Evolutionary conservation across 192 early-diverging fungal genomes (phyloP), one percentile per base, ranked within the genome.

Genomic region (Kickxella alabastrina): DNA sequence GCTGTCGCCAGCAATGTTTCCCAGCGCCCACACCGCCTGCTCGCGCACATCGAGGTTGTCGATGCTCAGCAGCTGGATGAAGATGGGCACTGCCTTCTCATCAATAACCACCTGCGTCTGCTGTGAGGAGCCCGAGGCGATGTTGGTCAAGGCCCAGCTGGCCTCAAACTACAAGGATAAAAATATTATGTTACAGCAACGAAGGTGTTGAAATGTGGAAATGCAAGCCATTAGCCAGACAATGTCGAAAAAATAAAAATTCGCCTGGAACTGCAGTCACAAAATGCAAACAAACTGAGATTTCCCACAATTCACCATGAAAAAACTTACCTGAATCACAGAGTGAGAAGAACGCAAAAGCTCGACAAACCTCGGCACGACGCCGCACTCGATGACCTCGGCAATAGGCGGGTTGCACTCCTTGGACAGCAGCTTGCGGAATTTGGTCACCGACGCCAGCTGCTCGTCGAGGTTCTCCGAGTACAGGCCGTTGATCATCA

Each of bases 141-240:
- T 98, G 79, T 98, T 98, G 56, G 96, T 98, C 65, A 98, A 78
- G 15, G 96, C 96, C 96, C 96, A 98, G 19, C 93, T 93, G 39
- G 96, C 91, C 71, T 98, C 96, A 74, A 98, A 98, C 93, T 76
- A 76, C 39, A 59, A 88, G 70, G 6, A 14, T 28, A 31, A 43
- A 47, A 3, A 28, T n/a, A n/a, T n/a, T n/a, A n/a, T n/a, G n/a
- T n/a, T n/a, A n/a, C n/a, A n/a, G n/a, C n/a, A 31, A 42, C 6
- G 46, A 55, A 47, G 13, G 14, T 35, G 42, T 22, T 27, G 28
- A 35, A 43, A 49, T n/a, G n/a, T n/a, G n/a, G n/a, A n/a, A n/a
- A n/a, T n/a, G n/a, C n/a, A n/a, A n/a, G n/a, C n/a, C n/a, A n/a
- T n/a, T 54, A 42, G 51, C 26, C 10, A 39, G 18, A 36, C 37